Evolutionary conservation across 2,329 filamentous ascomycete species (phyloP), one percentile per base, ranked within the genome.

Genomic region (Zarea fungicola): DNA sequence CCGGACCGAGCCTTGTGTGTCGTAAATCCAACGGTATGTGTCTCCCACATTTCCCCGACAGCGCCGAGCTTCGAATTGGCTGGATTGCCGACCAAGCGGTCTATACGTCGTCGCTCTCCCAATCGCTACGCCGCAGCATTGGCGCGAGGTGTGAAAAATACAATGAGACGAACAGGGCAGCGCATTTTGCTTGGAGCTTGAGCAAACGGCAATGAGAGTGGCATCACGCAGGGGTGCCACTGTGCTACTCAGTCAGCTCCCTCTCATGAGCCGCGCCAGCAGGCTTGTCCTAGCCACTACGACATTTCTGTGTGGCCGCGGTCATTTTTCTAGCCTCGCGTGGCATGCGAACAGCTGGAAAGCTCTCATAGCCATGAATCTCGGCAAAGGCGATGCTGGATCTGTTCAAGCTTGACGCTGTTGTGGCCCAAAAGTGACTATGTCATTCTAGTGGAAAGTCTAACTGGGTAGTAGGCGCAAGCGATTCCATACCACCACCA

Each of bases 401-500:
- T 41, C 35, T 34, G 35, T 19, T 18, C 26, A 42, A 41, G 28
- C 13, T 23, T 23, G 18, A 36, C n/a, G 22, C 36, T 22, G 22
- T 22, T 42, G 26, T 28, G 16, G n/a, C n/a, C n/a, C n/a, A n/a
- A n/a, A n/a, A n/a, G n/a, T n/a, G n/a, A n/a, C 37, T 14, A 23
- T 42, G 21, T 48, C 22, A 34, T 28, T 19, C 26, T 18, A 22
- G 36, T 29, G 22, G 21, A 41, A 48, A 48, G 37, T 41, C 45
- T 48, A 48, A 41, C 29, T 34, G 29, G 42, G 29, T 42, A 28
- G 37, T 37, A 48, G 45, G 45, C 44, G 31, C 21, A 19, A 31
- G 43, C 34, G 43, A 34, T 35, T 35, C 35, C 21, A 41, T 42
- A 26, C n/a, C 25, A 19, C 18, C 19, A 25, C 36, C 16, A n/a